These are phyloP conservation scores for Aspergillus caelatus DNA, from an alignment of 2,329 filamentous ascomycete genomes.

Conservation along the genomic window DNA sequence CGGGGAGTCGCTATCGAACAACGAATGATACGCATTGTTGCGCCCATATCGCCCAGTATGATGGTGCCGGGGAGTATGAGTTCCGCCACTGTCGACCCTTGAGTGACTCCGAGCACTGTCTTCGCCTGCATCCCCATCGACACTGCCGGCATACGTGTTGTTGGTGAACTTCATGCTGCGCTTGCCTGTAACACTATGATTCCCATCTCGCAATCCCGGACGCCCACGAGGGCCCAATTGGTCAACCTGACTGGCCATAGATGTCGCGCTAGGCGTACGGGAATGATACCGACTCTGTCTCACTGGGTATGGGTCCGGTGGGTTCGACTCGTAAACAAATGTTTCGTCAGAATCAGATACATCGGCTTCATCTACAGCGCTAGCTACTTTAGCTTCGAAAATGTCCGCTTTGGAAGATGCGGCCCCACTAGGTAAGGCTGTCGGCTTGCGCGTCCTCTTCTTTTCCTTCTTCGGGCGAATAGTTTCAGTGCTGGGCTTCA, in stretches of 20 bases:
- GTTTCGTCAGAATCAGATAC: conserved; percentile 98
- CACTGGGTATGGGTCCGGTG: conserved; percentile 59
- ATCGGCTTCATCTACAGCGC: conserved; percentile 91
- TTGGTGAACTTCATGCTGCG: conserved; percentile 97
- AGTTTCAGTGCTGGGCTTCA: conserved; percentile 91
- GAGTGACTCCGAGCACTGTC: conserved; percentile 63
- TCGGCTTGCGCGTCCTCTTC: conserved; percentile 78
- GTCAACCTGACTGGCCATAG: conserved; percentile 58
- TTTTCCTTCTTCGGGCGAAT: conserved; percentile 94
- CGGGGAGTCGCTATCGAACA: conserved; percentile 77
- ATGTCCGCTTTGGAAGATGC: conserved; percentile 96
- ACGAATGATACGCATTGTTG: conserved; percentile 66
- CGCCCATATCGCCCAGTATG: conserved; percentile 80
- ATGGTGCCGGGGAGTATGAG: conserved; percentile 70
- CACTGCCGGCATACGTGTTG: conserved; percentile 67
- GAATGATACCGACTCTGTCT: conserved; percentile 82
- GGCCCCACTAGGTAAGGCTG: conserved; percentile 53
- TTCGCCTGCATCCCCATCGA: conserved; percentile 68
- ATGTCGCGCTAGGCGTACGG: conserved; percentile 90
- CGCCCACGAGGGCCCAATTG: conserved; percentile 59
- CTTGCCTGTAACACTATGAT: conserved; percentile 69
- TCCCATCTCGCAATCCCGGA: conserved; percentile 66
- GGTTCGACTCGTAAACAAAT: conserved; percentile 98
- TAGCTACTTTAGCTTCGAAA: conserved; percentile 96
- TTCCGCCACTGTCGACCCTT: conserved; percentile 60